Conservation (phyloP, 1,139 yeast species). For the Nakaseomyces nivariensis region DNA sequence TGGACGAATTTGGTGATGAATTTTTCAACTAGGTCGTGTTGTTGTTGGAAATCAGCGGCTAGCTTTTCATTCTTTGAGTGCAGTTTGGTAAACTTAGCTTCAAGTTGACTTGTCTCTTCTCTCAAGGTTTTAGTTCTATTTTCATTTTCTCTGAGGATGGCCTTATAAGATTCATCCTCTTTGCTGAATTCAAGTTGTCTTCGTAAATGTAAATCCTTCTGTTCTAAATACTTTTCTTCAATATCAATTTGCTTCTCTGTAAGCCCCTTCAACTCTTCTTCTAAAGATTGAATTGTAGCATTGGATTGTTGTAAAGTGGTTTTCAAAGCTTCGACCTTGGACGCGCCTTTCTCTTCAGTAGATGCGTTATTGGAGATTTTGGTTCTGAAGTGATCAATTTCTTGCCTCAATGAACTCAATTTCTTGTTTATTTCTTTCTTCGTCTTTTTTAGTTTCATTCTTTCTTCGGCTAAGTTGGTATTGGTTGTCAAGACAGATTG, state of each 20-base stretch:
- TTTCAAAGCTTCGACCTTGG: slow-evolving; percentile 36
- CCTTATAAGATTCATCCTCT: slow-evolving; percentile 28
- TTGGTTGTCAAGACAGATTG: slow-evolving; percentile 54
- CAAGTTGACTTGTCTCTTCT: slow-evolving; percentile 30
- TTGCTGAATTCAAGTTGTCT: slow-evolving; percentile 31
- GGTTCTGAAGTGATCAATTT: slow-evolving; percentile 45
- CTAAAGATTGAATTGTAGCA: slow-evolving; percentile 32
- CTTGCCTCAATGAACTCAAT: slow-evolving; percentile 42
- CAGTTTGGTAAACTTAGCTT: slow-evolving; percentile 32
- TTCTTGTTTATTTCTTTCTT: slow-evolving; percentile 55
- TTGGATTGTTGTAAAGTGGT: slow-evolving; percentile 36
- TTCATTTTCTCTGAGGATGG: slow-evolving; percentile 16
- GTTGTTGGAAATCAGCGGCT: slow-evolving; percentile 28
- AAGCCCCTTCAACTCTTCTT: slow-evolving; percentile 29
- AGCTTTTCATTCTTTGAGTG: slow-evolving; percentile 27
- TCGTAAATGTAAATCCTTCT: slow-evolving; percentile 32
- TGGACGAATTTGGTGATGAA: slow-evolving; percentile 20
- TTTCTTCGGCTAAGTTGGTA: slow-evolving; percentile 43
- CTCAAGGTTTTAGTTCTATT: slow-evolving; percentile 18
- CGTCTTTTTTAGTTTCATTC: slow-evolving; percentile 43
- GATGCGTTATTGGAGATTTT: slow-evolving; percentile 39
- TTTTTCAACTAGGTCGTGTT: slow-evolving; percentile 26
- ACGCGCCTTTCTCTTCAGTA: slow-evolving; percentile 39
- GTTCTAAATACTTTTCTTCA: slow-evolving; percentile 34
- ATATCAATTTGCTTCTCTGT: slow-evolving; percentile 31